Base-by-base conservation (phyloP, 768 basidiomycete species). In the Thelephora ganbajun region DNA sequence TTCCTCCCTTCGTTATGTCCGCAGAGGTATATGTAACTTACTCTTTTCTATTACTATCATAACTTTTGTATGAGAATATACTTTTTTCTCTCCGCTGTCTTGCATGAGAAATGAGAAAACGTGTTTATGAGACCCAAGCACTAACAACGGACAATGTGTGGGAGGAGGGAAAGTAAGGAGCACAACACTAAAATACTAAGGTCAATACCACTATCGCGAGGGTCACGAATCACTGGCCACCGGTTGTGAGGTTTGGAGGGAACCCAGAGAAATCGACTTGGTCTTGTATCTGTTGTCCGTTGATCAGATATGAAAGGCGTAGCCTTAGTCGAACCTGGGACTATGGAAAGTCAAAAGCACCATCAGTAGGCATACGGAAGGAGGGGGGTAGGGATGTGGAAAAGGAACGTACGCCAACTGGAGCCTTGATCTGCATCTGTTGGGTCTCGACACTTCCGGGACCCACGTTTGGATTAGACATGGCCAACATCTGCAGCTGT, bases 401-500 rank as follows among this genome's bases (percentile, higher is more conserved):
- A 43, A 16, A 22, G 20, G 19, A 34, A n/a, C 22, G n/a, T 14
- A 93, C 92, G 33, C 92, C 92, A 6, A 73, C 72, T 2, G 90
- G 91, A 11, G 91, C 89, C 23, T 87, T 71, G 35, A 99, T 79
- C 9, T 91, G 77, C 86, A 99, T 84, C 60, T 94, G 90, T 60
- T 98, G 96, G 9, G 92, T 94, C 63, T 98, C 94, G 13, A 77
- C 74, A 7, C 78, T 67, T 1, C 91, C 89, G 0, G 88, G 81
- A 33, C 65, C 67, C 37, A 99, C 72, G 46, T 77, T 82, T 11
- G 82, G 71, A 62, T 82, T 91, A 5, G 91, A 91, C 85, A 98
- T 97, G 5, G 94, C 90, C 49, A 91, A 71, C 94, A 99, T 99
- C 62, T 97, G 93, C 48, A 99, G 63, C 61, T 96, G 92, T 65